Evolutionary conservation across 495 filamentous ascomycete species (phyloP), one percentile per base, ranked within the genome.

Genomic region (Cudoniella acicularis): DNA sequence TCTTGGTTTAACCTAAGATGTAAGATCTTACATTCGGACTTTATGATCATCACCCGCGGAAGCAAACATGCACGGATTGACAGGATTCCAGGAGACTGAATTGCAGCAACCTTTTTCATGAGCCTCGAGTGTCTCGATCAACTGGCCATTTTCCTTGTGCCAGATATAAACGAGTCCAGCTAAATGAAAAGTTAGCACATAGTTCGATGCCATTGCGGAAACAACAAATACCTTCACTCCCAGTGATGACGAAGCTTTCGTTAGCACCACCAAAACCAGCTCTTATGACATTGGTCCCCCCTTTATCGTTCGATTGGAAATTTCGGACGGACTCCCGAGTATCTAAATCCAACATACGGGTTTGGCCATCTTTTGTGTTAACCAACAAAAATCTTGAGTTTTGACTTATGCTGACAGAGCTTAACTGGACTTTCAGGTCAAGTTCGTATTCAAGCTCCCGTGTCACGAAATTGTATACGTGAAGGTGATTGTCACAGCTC

Each of bases 51-150:
- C 94, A 2, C 94, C 93, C 58, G 89, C 92, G 10, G 91, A 90
- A 8, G 92, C 94, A 71, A 96, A 96, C 80, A 96, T 87, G 59
- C 81, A 81, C 2, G 91, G 86, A 69, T 96, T 79, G 2, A 74
- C 76, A 1, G 92, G 91, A 64, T 92, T 95, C 94, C 94, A 98
- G 6, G 88, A 80, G 30, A 96, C 88, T n/a, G 90, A 80, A 72
- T 96, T 98, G 54, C 95, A 93, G 54, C 83, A 87, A 10, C 90
- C 87, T 8, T 81, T 77, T 0, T 69, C 71, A 62, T 98, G 93
- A 0, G 86, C 92, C 13, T 87, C 82, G 17, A 96, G 74, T 27
- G 79, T 85, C 64, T 90, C 88, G 6, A 98, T 83, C 3, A 88
- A 77, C 1, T 76, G 76, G 2, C 88, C 91, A 26, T 86, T 92